phyloP scores from a whole-genome alignment of 129 eudicot genomes.

The Scalesia atractyloides region DNA sequence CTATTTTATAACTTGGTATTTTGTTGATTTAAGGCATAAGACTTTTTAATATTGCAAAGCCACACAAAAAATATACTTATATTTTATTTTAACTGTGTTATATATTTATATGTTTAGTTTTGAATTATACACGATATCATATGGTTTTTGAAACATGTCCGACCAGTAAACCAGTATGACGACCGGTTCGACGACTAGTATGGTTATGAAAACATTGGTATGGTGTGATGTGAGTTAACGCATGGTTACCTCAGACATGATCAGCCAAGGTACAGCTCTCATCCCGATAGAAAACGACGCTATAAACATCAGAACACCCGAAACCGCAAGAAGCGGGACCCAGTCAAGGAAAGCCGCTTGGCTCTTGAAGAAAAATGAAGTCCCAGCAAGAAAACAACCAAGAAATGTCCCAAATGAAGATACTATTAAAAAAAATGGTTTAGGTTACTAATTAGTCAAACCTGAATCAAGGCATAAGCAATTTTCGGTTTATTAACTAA shows the following conservation, averaged over 20 bases:
- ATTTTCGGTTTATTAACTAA: not conserved
- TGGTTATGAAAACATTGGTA: not conserved
- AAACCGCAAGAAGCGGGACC: slow-evolving; percentile 77
- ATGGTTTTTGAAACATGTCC: too few species aligned
- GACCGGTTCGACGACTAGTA: too few species aligned
- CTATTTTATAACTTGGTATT: too few species aligned
- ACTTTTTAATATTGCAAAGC: too few species aligned
- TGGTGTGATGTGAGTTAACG: not conserved
- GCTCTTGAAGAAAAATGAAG: slow-evolving; percentile 73
- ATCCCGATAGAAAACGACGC: slow-evolving; percentile 78
- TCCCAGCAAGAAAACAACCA: slow-evolving; percentile 69
- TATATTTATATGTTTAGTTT: too few species aligned
- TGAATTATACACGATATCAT: too few species aligned
- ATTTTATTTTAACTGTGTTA: too few species aligned
- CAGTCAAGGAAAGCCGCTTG: slow-evolving; percentile 47
- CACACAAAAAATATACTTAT: too few species aligned
- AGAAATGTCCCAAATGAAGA: slow-evolving; percentile 80
- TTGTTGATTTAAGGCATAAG: too few species aligned
- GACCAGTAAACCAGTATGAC: too few species aligned
- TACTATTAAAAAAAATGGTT: slow-evolving; percentile 25
- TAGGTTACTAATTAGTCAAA: slow-evolving; percentile 23
- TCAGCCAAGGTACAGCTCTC: slow-evolving; percentile 96
- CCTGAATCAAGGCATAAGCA: slow-evolving; percentile 77
- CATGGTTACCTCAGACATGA: slow-evolving; percentile 80
- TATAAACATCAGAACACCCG: slow-evolving; percentile 73